phyloP scores from a whole-genome alignment of 208 protist species.

The Trypanosoma grayi region DNA sequence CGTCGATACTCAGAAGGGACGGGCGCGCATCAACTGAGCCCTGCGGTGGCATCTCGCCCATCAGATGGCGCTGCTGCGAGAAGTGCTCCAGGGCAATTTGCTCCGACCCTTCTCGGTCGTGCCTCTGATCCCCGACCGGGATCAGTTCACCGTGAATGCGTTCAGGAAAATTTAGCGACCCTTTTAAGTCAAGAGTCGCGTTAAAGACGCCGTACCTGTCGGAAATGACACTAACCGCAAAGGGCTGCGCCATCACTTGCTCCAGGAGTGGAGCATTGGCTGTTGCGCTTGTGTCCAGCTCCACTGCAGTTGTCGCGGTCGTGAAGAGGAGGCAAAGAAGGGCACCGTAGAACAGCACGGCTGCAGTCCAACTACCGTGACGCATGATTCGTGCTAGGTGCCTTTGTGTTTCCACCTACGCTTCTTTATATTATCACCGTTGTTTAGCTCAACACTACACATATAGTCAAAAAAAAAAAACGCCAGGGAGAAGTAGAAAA shows the following conservation, averaged over 20 bases:
- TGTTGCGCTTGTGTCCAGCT: neutral
- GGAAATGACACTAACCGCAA: conserved; percentile 71
- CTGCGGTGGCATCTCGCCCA: conserved; percentile 23
- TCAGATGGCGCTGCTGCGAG: conserved; percentile 18
- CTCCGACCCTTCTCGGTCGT: neutral
- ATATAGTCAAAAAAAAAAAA: conserved; percentile 18
- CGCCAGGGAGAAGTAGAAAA: neutral
- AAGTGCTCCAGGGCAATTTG: conserved; percentile 47
- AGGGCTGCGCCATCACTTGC: conserved; percentile 55
- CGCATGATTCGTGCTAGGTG: neutral
- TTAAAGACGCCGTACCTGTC: conserved; percentile 66
- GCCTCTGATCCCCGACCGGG: conserved; percentile 40
- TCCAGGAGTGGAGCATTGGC: conserved; percentile 36
- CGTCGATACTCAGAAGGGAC: conserved; percentile 52
- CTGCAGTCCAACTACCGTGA: neutral
- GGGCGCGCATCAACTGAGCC: conserved; percentile 26
- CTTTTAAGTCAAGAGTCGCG: conserved; percentile 48
- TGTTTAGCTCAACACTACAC: neutral
- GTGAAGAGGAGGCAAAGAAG: neutral
- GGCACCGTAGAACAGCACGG: neutral
- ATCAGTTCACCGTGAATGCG: conserved; percentile 66
- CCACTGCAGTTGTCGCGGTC: neutral
- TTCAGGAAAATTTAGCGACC: conserved; percentile 62
- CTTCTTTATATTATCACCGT: too few relatives aligned
- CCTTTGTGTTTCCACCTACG: neutral